Base-by-base conservation (phyloP, 2,329 filamentous ascomycete species). In the Monosporascus sp. region DNA sequence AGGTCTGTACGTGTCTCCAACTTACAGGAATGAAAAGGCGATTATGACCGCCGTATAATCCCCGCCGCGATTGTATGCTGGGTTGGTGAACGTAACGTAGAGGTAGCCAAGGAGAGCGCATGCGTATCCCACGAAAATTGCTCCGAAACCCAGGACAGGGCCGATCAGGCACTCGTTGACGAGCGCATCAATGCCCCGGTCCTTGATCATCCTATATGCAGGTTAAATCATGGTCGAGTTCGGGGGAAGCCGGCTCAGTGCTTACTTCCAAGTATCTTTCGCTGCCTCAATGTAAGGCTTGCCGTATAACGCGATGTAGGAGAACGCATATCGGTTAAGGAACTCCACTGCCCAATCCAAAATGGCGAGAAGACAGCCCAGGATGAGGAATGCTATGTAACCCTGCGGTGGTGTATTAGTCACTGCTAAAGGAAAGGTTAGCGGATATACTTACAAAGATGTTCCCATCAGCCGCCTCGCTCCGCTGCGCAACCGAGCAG, bases 311-410 rank as follows among this genome's bases (percentile, higher is more conserved):
- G 93, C 91, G 65, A 97, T 96, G 66, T 97, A 90, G 31, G 85
- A 91, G 71, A 95, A 96, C 1, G 91, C 91, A 61, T 95, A 96
- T 61, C 90, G 84, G 72, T 97, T 97, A 72, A 96, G 78, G 64
- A 96, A 94, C 58, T 90, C 79, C 1, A 94, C 83, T 0, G 86
- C 86, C 91, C 93, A 97, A 60, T 96, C 83, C 2, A 97, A 72
- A 2, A 96, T 65, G 2, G 80, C 74, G 52, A 97, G 85, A 47
- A 97, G 66, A 67, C 90, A 96, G 14, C 85, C 82, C 1, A 96
- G 71, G 48, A 90, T 68, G 68, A 90, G 95, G 68, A 90, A 89
- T 27, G 89, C 65, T 50, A 89, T 81, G 24, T 69, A 73, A 15
- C 71, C 61, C 42, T 46, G 14, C 14, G 17, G n/a, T 25, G 8